Base-by-base conservation (phyloP, 148 eudicot genomes). In the Rhododendron ferrugineum region DNA sequence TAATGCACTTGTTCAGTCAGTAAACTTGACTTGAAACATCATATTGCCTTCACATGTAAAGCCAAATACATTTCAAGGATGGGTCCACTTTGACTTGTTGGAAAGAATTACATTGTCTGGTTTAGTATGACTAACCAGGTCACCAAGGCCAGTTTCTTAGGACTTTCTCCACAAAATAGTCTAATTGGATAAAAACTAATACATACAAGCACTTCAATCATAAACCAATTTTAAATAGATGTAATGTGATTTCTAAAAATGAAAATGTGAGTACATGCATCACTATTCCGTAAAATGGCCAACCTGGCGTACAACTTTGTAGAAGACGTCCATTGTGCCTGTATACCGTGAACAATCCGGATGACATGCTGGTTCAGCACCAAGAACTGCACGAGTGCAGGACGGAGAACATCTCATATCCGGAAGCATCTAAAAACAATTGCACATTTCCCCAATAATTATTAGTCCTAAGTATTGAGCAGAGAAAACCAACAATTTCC, bases 281-380 rank as follows among this genome's bases (percentile, higher is more conserved):
- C 50, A 44, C 23, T 15, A 64, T 54, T 76, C 80, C 11, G 52
- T 73, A 30, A 54, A 66, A 40, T 36, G 47, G 86, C 95, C 79
- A 86, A 96, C 99, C 99, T 96, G 96, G 8, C 91, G 96, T 37
- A 88, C 85, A 52, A 96, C 88, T 91, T 93, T 96, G 87, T 85
- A 82, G 84, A 96, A 93, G n/a, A 96, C 99, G 88, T 96, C 99
- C 75, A 92, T 68, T 77, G 99, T 96, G 86, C 98, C 96, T 88
- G 85, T 94, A 88, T 96, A 96, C 10, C 88, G 93, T 11, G 91
- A 87, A 77, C 94, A 89, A 40, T 93, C 91, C 16, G 82, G 88
- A 84, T 91, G 60, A 84, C 94, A 87, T 79, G 83, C 68, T 58
- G 91, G 76, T 89, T 88, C 93, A 83, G 89, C 86, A 83, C 88